Percentiles rank a stretch among this genome's conserved stretches.
Evolutionary conservation across 2,329 filamentous ascomycete species (phyloP).

Genomic region (Chaetomiaceae sp.): DNA sequence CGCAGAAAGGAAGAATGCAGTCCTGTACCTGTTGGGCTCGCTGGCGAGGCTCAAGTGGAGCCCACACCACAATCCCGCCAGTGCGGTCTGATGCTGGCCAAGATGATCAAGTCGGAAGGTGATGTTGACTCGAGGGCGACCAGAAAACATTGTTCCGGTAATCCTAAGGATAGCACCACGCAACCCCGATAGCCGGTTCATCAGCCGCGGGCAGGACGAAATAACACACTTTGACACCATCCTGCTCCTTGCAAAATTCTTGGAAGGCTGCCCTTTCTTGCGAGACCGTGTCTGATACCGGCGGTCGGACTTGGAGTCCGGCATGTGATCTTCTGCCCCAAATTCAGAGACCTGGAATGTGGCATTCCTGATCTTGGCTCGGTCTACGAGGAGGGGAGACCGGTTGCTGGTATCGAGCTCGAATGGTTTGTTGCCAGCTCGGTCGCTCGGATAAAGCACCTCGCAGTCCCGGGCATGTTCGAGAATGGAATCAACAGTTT

Average conservation of each 20-base stretch:
- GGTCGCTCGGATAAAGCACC: background rate
- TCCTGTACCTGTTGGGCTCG: background rate
- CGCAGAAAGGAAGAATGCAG: background rate
- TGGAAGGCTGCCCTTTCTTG: background rate
- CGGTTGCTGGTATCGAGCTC: too few relatives aligned
- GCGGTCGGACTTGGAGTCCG: too few relatives aligned
- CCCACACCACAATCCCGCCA: background rate
- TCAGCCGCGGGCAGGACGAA: background rate
- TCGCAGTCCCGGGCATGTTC: conserved; percentile 13
- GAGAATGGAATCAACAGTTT: conserved; percentile 35
- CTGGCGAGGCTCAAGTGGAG: background rate
- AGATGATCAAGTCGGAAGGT: background rate
- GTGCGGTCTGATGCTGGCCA: background rate
- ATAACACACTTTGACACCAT: background rate
- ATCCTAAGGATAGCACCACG: background rate
- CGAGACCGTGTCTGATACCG: background rate
- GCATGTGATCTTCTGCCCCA: conserved; percentile 26
- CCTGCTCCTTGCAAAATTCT: background rate
- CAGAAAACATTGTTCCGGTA: background rate
- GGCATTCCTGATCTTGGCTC: conserved; percentile 40
- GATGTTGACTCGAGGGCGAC: background rate
- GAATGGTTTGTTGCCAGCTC: too few relatives aligned
- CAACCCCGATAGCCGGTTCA: background rate
- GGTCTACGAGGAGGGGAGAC: conserved; percentile 10
- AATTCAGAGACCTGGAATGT: conserved; percentile 27